These are phyloP conservation scores for Penicillium argentinense DNA, from an alignment of 495 filamentous ascomycete genomes.

Conservation along the genomic window DNA sequence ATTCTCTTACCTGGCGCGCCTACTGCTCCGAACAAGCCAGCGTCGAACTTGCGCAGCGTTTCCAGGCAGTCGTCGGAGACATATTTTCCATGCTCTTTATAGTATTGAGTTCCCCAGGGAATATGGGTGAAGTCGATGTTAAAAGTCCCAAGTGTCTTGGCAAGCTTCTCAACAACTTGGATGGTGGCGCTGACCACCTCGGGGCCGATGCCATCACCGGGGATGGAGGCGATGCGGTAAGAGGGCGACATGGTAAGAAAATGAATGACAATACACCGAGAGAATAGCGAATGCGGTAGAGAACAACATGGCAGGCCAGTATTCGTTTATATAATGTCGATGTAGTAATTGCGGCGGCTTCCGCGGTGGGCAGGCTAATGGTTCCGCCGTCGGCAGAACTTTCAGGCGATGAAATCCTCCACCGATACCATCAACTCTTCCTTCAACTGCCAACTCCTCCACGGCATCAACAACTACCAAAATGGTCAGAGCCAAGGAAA, in stretches of 20 bases:
- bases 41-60: conserved; percentile 39
- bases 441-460: no score
- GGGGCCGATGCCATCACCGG: conserved; percentile 43
- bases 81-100: conserved; percentile 42
- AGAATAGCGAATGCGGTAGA: neutral
- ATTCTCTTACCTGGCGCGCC: conserved; percentile 33
- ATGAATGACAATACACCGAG: no score
- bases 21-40: conserved; percentile 48
- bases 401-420: conserved; percentile 24
- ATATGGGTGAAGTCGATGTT: conserved; percentile 38
- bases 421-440: neutral
- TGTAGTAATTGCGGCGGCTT: neutral
- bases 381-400: conserved; percentile 24
- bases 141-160: conserved; percentile 33
- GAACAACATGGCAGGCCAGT: neutral
- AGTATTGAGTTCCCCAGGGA: conserved; percentile 40
- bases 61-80: conserved; percentile 41
- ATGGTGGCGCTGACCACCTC: conserved; percentile 41
- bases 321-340: neutral
- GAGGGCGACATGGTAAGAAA: conserved; percentile 8
- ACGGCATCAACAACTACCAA: conserved; percentile 7
- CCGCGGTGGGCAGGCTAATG: conserved; percentile 12
- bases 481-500: conserved; percentile 16
- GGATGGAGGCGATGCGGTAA: conserved; percentile 42
- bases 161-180: conserved; percentile 34